phyloP scores from a whole-genome alignment of 306 rosid species.

The Prunus padus region DNA sequence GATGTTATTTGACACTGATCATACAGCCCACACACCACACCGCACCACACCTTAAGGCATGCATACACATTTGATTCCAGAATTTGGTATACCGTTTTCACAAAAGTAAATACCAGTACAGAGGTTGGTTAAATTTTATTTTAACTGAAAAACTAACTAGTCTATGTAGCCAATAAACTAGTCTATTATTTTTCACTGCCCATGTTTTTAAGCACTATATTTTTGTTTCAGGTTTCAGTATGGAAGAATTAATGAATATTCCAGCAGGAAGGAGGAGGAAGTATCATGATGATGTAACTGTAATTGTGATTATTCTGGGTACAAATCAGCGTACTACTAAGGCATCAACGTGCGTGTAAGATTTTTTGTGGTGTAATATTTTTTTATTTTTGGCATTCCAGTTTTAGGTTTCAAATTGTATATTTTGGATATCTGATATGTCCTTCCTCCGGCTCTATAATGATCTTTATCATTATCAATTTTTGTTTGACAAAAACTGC shows the following conservation, averaged over 20 bases:
- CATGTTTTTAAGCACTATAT: constrained; percentile 1
- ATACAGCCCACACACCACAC: no score
- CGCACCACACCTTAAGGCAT: neutral
- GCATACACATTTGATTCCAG: neutral
- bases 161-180: neutral
- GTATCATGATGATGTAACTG: constrained; percentile 95
- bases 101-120: neutral
- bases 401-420: constrained; percentile 24
- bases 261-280: constrained; percentile 94
- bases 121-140: neutral
- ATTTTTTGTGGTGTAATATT: constrained; percentile 7
- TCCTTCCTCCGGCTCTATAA: neutral
- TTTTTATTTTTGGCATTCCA: neutral
- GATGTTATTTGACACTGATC: neutral
- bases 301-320: constrained; percentile 83
- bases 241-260: constrained; percentile 83
- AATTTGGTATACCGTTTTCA: neutral
- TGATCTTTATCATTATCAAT: constrained; percentile 4
- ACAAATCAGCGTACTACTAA: constrained; percentile 84
- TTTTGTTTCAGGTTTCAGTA: constrained; percentile 70
- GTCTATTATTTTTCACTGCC: neutral
- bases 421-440: constrained; percentile 12
- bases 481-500: constrained; percentile 13
- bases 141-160: neutral
- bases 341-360: constrained; percentile 69